Conservation (phyloP, 2,329 filamentous ascomycete species). For the Huntiella moniliformis region DNA sequence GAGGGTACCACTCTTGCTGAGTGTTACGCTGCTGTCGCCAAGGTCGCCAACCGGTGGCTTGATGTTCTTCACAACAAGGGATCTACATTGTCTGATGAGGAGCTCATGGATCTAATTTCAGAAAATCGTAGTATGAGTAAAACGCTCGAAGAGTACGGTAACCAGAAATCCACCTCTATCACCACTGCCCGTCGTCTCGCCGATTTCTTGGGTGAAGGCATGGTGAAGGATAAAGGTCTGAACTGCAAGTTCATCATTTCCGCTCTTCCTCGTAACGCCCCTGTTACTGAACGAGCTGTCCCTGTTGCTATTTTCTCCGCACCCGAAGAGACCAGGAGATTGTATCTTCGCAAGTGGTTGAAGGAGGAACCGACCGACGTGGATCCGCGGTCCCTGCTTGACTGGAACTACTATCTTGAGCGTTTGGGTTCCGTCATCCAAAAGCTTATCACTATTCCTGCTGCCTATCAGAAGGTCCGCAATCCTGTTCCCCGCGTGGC, state of each 20-base stretch:
- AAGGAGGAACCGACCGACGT: constrained; percentile 83
- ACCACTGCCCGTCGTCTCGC: constrained; percentile 89
- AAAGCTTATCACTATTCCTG: constrained; percentile 96
- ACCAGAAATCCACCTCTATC: constrained; percentile 96
- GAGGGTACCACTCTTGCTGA: constrained; percentile 75
- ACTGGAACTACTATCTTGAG: constrained; percentile 96
- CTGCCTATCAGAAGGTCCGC: constrained; percentile 79
- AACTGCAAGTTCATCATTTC: constrained; percentile 99
- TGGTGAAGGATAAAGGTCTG: constrained; percentile 97
- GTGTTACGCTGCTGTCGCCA: constrained; percentile 80
- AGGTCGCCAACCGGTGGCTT: constrained; percentile 88
- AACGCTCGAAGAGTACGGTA: constrained; percentile 86
- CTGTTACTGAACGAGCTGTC: constrained; percentile 84
- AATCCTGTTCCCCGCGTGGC: constrained; percentile 88
- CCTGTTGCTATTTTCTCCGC: constrained; percentile 96
- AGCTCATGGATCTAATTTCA: constrained; percentile 97
- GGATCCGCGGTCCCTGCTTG: constrained; percentile 73
- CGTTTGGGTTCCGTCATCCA: constrained; percentile 93
- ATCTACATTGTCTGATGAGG: constrained; percentile 78
- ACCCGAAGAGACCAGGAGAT: constrained; percentile 68
- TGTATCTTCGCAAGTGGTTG: constrained; percentile 87
- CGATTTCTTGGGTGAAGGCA: constrained; percentile 91
- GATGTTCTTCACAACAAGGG: constrained; percentile 86
- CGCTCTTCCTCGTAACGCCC: constrained; percentile 63
- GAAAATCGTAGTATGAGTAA: constrained; percentile 98